Evolutionary conservation across 805 yeast genomes (phyloP), one percentile per base, ranked within the genome.

Genomic region (Saturnispora mendoncae): DNA sequence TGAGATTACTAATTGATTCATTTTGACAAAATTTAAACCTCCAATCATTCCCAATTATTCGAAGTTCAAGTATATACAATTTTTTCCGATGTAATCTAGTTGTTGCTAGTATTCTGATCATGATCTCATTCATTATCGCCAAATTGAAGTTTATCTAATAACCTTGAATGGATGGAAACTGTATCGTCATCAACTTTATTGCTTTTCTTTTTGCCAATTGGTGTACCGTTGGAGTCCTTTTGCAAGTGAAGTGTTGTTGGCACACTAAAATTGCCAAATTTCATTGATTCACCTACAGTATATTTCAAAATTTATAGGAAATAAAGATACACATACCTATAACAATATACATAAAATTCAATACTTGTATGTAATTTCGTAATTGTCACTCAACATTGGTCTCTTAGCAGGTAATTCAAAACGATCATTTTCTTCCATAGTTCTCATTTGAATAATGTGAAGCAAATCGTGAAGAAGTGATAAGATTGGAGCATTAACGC

Each of bases 401-500:
- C 65, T 52, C 35, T 49, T 44, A 20, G 50, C 60, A 8, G 65
- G 65, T 26, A 61, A 44, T 9, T 15, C 52, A 38, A 58, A 49
- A 15, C 54, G 50, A 0, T 55, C 55, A 33, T 56, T 55, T 15
- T 38, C 42, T 37, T 60, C 65, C 54, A 55, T 58, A 8, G 62
- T 59, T 30, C 55, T 49, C 56, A 53, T 48, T 39, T 61, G 65
- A 18, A 60, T 52, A 28, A 60, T 49, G 36, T 53, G 58, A 31
- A 60, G 37, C 25, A 60, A 45, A 41, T 51, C 49, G 47, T 51
- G 53, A 40, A 60, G 45, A 9, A 56, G 46, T 2, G 50, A 45
- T 37, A 61, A 43, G n/a, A 50, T 51, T 8, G 66, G 65, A n/a
- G 64, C 58, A 6, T 48, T 45, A 27, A 61, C 55, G 19, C 51